A percentile compares a stretch with the other conserved stretches of the same genome.
Conservation (phyloP, 495 filamentous ascomycete species). For the Choiromyces venosus region DNA sequence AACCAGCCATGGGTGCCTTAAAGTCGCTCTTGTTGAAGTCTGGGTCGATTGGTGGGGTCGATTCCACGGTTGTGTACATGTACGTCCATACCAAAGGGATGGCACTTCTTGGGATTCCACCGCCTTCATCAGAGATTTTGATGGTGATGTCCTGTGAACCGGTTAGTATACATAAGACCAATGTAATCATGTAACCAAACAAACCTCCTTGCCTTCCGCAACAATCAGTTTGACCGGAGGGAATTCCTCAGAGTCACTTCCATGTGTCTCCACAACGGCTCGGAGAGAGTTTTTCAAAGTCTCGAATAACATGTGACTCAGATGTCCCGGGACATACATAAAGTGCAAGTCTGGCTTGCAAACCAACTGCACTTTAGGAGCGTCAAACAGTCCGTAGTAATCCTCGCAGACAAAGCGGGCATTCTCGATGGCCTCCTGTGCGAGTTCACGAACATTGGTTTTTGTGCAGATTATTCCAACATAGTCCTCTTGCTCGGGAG, state of each 20-base stretch:
- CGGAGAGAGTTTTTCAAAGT: constrained; percentile 96
- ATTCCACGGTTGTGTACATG: constrained; percentile 98
- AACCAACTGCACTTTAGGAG: constrained; percentile 91
- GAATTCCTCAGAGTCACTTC: constrained; percentile 89
- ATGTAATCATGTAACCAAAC: constrained; percentile 4
- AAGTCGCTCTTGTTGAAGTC: constrained; percentile 99
- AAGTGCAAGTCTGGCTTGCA: constrained; percentile 90
- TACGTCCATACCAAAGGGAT: constrained; percentile 99
- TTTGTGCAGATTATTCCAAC: constrained; percentile 98
- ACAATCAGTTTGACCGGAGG: constrained; percentile 96
- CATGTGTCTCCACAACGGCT: constrained; percentile 93
- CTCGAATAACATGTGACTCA: constrained; percentile 99
- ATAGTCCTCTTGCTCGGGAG: constrained; percentile 81
- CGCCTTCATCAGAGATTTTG: constrained; percentile 93
- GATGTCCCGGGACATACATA: constrained; percentile 97
- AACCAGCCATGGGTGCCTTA: constrained; percentile 98
- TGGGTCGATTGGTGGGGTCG: constrained; percentile 87
- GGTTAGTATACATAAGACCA: constrained; percentile 13
- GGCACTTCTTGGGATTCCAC: constrained; percentile 81
- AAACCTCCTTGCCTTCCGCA: constrained; percentile 79
- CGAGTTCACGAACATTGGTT: constrained; percentile 92
- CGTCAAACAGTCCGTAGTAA: constrained; percentile 96
- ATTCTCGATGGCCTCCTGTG: constrained; percentile 95
- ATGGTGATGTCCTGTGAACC: constrained; percentile 77
- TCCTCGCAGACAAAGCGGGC: constrained; percentile 98